Evolutionary conservation across 2,329 filamentous ascomycete genomes (phyloP).

Genomic region (Ophiostoma ulmi): DNA sequence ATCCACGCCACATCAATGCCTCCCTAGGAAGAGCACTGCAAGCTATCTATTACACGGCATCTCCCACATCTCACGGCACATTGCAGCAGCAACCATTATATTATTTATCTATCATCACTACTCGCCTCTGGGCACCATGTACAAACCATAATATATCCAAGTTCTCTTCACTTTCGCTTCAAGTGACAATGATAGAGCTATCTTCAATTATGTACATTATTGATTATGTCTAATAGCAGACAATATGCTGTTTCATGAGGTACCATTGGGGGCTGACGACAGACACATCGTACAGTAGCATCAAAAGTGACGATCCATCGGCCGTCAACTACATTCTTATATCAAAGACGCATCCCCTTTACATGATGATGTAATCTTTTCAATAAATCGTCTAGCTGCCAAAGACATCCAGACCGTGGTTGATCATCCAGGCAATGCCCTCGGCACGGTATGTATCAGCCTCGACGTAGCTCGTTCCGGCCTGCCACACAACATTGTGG

Average conservation of each 20-base stretch:
- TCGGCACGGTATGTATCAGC: slow-evolving; percentile 21
- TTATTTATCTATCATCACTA: background rate
- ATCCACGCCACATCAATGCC: too few relatives aligned
- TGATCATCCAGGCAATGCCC: slow-evolving; percentile 24
- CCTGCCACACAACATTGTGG: slow-evolving; percentile 24
- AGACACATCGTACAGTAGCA: background rate
- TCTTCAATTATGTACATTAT: background rate
- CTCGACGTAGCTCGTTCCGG: slow-evolving; percentile 18
- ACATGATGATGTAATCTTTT: background rate
- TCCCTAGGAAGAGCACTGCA: too few relatives aligned
- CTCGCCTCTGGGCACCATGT: background rate
- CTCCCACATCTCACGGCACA: background rate
- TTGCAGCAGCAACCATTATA: background rate
- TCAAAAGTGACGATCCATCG: background rate
- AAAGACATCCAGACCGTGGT: slow-evolving; percentile 23
- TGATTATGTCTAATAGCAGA: background rate
- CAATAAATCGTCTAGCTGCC: background rate
- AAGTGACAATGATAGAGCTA: too few relatives aligned
- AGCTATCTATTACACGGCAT: background rate
- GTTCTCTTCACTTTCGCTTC: background rate
- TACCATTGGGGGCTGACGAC: background rate
- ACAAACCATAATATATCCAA: background rate
- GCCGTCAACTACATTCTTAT: background rate
- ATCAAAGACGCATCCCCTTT: background rate
- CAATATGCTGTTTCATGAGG: background rate